Evolutionary conservation across 2,329 filamentous ascomycete species (phyloP), one percentile per base, ranked within the genome.

Genomic region (Pseudopithomyces chartarum): DNA sequence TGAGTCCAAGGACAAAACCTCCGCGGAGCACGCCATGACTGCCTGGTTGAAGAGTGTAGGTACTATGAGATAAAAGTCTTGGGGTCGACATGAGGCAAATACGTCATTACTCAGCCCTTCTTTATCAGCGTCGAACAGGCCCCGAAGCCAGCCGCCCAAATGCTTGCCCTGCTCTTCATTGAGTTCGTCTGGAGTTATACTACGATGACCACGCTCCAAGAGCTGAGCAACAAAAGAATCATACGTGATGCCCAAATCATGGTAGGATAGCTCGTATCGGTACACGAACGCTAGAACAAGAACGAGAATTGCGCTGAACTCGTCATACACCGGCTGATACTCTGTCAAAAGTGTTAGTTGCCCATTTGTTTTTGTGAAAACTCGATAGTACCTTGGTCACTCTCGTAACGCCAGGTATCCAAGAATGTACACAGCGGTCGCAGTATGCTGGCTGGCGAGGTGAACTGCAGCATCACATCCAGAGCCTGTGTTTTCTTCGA

Each of bases 251-350:
- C 89, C 90, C 29, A 93, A 79, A 34, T 93, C 89, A 3, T 83
- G 76, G 6, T 81, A 78, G 0, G 81, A 83, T 10, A 95, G 79
- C 50, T 86, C 84, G 66, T 93, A 94, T 13, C 91, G 87, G 69
- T 91, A 85, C n/a, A 89, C 84, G 61, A 92, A 88, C 0, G 89
- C 89, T 50, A 93, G 76, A 0, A 92, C 82, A 2, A 95, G 79
- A 1, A 95, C 81, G 7, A 95, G 77, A 15, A 93, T 87, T 0
- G 89, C 87, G 0, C 90, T 90, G 63, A 94, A 95, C 65, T 96
- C 91, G 67, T 95, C 91, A 65, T 95, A 95, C 0, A 92, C 87
- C 0, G 90, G 90, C 70, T 94, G 91, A 65, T 92, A 92, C 69
- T 95, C 91, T 52, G 86, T 87, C 81, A 33, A 1, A 13, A 38